Conservation (phyloP, 352 stramenopile species). For the Globisporangium canariense region DNA sequence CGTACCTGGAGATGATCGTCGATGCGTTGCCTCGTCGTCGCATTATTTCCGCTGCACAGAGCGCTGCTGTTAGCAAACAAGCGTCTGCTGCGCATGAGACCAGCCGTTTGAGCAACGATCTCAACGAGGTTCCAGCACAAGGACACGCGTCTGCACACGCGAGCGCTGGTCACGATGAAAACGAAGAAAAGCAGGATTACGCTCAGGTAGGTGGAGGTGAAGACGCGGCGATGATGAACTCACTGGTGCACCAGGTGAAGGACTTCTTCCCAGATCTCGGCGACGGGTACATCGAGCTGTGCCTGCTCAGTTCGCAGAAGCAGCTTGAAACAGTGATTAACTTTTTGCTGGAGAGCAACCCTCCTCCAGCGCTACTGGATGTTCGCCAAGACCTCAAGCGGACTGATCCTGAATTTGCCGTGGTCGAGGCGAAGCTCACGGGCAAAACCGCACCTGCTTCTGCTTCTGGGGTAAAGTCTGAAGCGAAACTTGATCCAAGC, state of each 20-base stretch:
- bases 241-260: constrained; percentile 50
- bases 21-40: constrained; percentile 54
- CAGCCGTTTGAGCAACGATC: not conserved
- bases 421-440: constrained; percentile 26
- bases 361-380: constrained; percentile 30
- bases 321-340: constrained; percentile 59
- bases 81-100: not conserved
- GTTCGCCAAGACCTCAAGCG: constrained; percentile 29
- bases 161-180: not conserved
- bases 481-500: constrained; percentile 43
- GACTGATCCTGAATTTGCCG: constrained; percentile 27
- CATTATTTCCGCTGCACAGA: constrained; percentile 12
- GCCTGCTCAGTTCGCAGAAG: constrained; percentile 37
- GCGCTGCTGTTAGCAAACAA: not conserved
- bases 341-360: constrained; percentile 52
- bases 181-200: constrained; percentile 3
- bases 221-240: constrained; percentile 14
- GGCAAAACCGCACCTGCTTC: constrained; percentile 9
- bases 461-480: constrained; percentile 8
- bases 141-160: constrained; percentile 13
- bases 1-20: constrained; percentile 72
- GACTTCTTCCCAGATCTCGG: constrained; percentile 61
- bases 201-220: not conserved
- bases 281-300: constrained; percentile 61
- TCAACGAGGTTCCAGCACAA: not conserved